Conservation (phyloP, 139 green algal species). For the Auxenochlorella pyrenoidosa region DNA sequence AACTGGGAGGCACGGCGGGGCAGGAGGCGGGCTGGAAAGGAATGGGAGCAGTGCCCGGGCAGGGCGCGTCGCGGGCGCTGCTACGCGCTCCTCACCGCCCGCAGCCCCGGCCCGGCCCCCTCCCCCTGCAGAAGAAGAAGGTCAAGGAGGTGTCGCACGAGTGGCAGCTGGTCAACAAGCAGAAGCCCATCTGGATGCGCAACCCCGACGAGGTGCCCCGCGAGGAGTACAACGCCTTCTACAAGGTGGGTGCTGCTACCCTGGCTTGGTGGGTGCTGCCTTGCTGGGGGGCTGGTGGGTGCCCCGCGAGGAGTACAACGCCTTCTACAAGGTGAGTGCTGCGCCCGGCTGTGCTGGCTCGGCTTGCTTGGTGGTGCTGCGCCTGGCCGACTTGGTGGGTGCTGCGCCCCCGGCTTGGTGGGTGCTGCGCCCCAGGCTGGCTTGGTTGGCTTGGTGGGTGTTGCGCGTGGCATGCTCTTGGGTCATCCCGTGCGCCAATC, state of each 20-base stretch:
- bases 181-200: constrained; percentile 99
- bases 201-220: constrained; percentile 72
- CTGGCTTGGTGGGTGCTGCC: background rate
- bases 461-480: too few relatives aligned
- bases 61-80: too few relatives aligned
- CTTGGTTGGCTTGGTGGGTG: background rate
- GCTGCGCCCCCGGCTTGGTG: too few relatives aligned
- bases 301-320: constrained; percentile 68
- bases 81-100: too few relatives aligned
- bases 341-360: too few relatives aligned
- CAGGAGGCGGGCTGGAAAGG: too few relatives aligned
- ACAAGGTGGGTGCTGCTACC: constrained; percentile 11
- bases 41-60: too few relatives aligned
- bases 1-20: too few relatives aligned
- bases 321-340: constrained; percentile 48
- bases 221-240: constrained; percentile 66
- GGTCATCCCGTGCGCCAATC: too few relatives aligned
- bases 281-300: constrained; percentile 4
- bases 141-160: constrained; percentile 98
- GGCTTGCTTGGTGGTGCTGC: too few relatives aligned
- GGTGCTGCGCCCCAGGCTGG: background rate
- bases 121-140: constrained; percentile 73
- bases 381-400: too few relatives aligned
- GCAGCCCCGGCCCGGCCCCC: too few relatives aligned
- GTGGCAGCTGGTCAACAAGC: constrained; percentile 99